A percentile compares a stretch with the other conserved stretches of the same genome.
Evolutionary conservation across 2,329 filamentous ascomycete genomes (phyloP).

Genomic region (Aspergillus calidoustus): DNA sequence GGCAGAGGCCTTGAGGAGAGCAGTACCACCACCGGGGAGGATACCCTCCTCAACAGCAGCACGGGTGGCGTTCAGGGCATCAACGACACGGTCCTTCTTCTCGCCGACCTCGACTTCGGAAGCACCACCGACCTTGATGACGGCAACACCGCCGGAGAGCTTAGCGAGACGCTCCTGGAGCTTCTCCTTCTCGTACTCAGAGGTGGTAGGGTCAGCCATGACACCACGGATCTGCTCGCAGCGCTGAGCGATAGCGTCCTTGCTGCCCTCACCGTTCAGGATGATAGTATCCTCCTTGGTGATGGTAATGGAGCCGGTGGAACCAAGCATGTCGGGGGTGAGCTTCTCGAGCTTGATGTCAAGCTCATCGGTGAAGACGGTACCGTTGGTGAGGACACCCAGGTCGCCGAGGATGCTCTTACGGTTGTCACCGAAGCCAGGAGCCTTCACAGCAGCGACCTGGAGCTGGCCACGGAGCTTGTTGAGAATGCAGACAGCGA

Average conservation of each 20-base stretch:
- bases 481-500: slow-evolving; percentile 99
- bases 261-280: slow-evolving; percentile 93
- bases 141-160: slow-evolving; percentile 97
- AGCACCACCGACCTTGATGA: slow-evolving; percentile 97
- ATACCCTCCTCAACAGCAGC: slow-evolving; percentile 99
- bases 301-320: slow-evolving; percentile 97
- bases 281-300: slow-evolving; percentile 99
- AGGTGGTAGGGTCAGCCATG: slow-evolving; percentile 90
- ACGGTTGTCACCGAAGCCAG: slow-evolving; percentile 99
- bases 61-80: slow-evolving; percentile 96
- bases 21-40: slow-evolving; percentile 96
- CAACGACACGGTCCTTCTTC: slow-evolving; percentile 99
- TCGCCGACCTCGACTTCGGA: slow-evolving; percentile 98
- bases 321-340: slow-evolving; percentile 92
- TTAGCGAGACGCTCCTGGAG: slow-evolving; percentile 99
- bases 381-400: slow-evolving; percentile 92
- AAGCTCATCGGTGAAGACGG: slow-evolving; percentile 97
- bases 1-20: slow-evolving; percentile 92
- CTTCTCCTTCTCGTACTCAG: slow-evolving; percentile 99
- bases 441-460: slow-evolving; percentile 97
- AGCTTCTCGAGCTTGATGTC: slow-evolving; percentile 99
- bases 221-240: slow-evolving; percentile 99
- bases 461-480: slow-evolving; percentile 99
- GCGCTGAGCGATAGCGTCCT: slow-evolving; percentile 90
- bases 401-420: slow-evolving; percentile 99